Percentiles rank a stretch among this genome's conserved stretches.
These are phyloP conservation scores for Fusarium kyushuense DNA, from an alignment of 2,329 filamentous ascomycete species.

Conservation along the genomic window DNA sequence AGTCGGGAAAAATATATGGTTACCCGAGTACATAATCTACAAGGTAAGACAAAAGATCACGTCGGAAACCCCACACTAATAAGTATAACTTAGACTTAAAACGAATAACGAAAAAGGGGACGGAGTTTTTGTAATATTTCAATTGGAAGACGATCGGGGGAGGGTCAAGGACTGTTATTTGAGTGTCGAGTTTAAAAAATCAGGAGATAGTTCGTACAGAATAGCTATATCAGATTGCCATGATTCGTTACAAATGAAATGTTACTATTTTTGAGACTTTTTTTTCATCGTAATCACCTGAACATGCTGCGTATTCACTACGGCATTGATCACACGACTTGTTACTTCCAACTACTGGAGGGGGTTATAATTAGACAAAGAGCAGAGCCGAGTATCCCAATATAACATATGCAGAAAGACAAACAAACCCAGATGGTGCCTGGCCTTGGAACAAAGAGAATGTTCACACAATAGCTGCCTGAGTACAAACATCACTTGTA, in stretches of 20 bases:
- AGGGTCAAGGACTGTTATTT: neutral
- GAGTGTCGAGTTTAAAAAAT: neutral
- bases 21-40: neutral
- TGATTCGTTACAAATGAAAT: neutral
- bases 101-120: neutral
- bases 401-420: neutral
- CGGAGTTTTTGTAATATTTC: neutral
- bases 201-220: neutral
- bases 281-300: neutral
- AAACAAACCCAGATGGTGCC: neutral
- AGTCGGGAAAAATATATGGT: neutral
- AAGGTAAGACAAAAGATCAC: neutral
- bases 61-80: neutral
- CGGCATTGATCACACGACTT: neutral
- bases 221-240: neutral
- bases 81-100: neutral
- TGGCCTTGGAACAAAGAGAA: constrained; percentile 11
- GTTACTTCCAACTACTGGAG: neutral
- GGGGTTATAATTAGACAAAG: constrained; percentile 4
- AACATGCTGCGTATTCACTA: neutral
- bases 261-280: no score
- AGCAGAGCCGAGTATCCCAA: neutral
- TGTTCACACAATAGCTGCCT: neutral
- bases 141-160: neutral
- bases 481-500: neutral